Percentiles rank a stretch among this genome's conserved stretches.
phyloP scores from a whole-genome alignment of 306 rosid genomes.

The Corylus americana region DNA sequence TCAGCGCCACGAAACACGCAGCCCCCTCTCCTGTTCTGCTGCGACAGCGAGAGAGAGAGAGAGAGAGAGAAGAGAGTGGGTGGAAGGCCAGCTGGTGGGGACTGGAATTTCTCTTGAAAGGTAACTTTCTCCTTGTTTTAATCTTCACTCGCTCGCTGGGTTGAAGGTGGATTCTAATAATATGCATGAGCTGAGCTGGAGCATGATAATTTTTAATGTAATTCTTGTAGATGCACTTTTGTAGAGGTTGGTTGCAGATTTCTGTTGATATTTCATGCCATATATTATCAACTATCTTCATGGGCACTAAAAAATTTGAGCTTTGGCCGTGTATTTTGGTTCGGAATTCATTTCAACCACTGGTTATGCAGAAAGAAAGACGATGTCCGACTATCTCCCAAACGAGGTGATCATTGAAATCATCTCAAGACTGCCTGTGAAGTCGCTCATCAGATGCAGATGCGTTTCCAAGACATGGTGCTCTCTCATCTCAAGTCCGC shows the following conservation, averaged over 20 bases:
- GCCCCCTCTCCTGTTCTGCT: too few species aligned
- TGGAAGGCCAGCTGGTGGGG: too few species aligned
- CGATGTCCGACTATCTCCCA: neutral
- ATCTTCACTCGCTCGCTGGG: too few species aligned
- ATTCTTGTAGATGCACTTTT: neutral
- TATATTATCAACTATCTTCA: neutral
- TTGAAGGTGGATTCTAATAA: neutral
- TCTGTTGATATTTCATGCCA: neutral
- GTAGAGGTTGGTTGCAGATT: neutral
- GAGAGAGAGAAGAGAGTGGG: too few species aligned
- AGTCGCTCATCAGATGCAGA: neutral
- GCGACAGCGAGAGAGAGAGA: too few species aligned
- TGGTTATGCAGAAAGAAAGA: too few species aligned
- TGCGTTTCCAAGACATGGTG: neutral
- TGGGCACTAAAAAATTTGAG: neutral
- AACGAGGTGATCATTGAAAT: neutral
- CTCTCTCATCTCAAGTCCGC: neutral
- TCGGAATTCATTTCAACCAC: too few species aligned
- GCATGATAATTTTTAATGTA: neutral
- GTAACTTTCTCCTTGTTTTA: too few species aligned
- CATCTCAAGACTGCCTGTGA: neutral
- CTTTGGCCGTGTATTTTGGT: neutral
- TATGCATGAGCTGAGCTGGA: neutral
- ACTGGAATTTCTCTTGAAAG: too few species aligned
- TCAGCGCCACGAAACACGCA: too few species aligned